These are phyloP conservation scores for Alternaria sp. DNA, from an alignment of 2,329 filamentous ascomycete species.

Conservation along the genomic window DNA sequence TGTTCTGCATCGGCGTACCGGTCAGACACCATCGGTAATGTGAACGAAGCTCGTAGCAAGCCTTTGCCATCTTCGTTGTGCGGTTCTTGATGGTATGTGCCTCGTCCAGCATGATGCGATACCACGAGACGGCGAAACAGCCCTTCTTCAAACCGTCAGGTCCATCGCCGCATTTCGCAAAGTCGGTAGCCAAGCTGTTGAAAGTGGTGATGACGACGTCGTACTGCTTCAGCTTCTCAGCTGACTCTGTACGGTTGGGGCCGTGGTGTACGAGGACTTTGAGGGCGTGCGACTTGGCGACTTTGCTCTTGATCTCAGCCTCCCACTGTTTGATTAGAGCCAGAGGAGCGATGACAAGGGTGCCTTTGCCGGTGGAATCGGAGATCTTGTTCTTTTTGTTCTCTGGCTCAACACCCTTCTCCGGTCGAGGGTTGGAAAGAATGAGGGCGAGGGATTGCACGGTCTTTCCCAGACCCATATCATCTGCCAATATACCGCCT, in stretches of 20 bases:
- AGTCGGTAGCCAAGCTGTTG: constrained; percentile 91
- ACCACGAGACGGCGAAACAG: constrained; percentile 93
- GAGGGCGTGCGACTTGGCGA: constrained; percentile 71
- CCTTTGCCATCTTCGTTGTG: constrained; percentile 93
- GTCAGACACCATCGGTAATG: constrained; percentile 96
- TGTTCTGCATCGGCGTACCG: constrained; percentile 98
- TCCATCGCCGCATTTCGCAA: constrained; percentile 70
- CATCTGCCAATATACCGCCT: constrained; percentile 93
- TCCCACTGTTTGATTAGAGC: constrained; percentile 98
- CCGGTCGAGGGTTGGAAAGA: constrained; percentile 75
- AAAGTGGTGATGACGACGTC: constrained; percentile 98
- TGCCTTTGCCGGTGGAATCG: constrained; percentile 74
- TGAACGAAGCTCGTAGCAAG: constrained; percentile 81
- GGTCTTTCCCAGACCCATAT: constrained; percentile 97
- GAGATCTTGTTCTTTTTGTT: constrained; percentile 70
- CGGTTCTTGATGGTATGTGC: constrained; percentile 99
- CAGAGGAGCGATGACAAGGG: constrained; percentile 89
- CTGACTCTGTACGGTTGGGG: constrained; percentile 78
- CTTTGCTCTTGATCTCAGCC: constrained; percentile 83
- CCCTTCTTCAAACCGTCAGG: constrained; percentile 72
- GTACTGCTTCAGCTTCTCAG: constrained; percentile 77
- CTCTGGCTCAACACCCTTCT: constrained; percentile 55
- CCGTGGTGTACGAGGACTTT: constrained; percentile 92
- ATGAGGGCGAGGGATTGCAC: constrained; percentile 91
- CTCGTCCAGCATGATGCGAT: constrained; percentile 92